phyloP scores from a whole-genome alignment of 2,329 filamentous ascomycete species.

The Botrytis galanthina region DNA sequence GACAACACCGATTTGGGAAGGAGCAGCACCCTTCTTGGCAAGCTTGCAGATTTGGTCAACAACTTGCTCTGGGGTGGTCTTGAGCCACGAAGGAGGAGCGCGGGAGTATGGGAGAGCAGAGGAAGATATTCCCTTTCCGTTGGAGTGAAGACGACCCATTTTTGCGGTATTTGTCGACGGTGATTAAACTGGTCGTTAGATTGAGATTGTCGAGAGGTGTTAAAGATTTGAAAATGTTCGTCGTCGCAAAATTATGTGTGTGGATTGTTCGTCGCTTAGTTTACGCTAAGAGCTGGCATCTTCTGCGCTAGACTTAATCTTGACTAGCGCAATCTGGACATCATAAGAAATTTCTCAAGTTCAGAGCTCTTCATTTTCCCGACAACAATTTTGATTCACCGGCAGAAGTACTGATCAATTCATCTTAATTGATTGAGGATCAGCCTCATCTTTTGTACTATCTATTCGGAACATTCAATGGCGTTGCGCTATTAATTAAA shows the following conservation, averaged over 20 bases:
- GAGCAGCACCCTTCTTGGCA: slow-evolving; percentile 97
- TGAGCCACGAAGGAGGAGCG: slow-evolving; percentile 89
- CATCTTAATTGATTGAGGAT: not conserved
- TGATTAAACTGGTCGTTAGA: slow-evolving; percentile 16
- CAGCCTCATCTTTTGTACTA: too few relatives aligned
- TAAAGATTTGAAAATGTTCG: slow-evolving; percentile 11
- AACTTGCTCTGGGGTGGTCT: slow-evolving; percentile 97
- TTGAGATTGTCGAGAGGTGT: slow-evolving; percentile 22
- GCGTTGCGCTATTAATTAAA: not conserved
- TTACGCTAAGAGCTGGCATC: slow-evolving; percentile 9
- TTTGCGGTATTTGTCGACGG: slow-evolving; percentile 41
- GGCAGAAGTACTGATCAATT: not conserved
- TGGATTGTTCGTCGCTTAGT: slow-evolving; percentile 16
- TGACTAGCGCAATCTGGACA: not conserved
- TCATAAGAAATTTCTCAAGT: slow-evolving; percentile 14
- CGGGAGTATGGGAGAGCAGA: slow-evolving; percentile 97
- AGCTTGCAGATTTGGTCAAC: slow-evolving; percentile 99
- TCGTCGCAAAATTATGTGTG: slow-evolving; percentile 15
- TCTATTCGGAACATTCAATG: not conserved
- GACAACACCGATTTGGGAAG: slow-evolving; percentile 98
- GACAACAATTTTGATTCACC: not conserved
- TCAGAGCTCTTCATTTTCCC: not conserved
- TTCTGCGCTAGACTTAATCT: not conserved
- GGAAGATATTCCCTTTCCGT: slow-evolving; percentile 98
- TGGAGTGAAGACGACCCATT: slow-evolving; percentile 99